Conservation (phyloP, 495 filamentous ascomycete species). For the Penicillium alfredii region DNA sequence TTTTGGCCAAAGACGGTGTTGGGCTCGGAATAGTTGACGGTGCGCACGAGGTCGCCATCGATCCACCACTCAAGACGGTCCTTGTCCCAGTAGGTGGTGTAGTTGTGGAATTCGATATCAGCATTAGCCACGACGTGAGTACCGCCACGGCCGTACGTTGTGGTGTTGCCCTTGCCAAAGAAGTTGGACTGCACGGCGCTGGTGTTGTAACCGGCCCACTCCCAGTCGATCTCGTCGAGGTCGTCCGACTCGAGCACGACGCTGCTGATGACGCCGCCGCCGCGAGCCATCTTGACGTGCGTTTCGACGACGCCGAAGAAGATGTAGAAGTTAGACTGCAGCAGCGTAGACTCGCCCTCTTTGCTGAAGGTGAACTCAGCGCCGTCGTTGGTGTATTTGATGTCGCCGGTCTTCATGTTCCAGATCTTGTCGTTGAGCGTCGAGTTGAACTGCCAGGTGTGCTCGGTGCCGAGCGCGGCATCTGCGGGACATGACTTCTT, state of each 20-base stretch:
- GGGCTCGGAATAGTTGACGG: constrained; percentile 49
- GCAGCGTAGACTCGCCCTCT: constrained; percentile 62
- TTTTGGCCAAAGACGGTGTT: constrained; percentile 49
- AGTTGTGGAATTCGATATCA: constrained; percentile 71
- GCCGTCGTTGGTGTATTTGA: constrained; percentile 51
- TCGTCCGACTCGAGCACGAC: constrained; percentile 84
- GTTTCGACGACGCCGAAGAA: constrained; percentile 76
- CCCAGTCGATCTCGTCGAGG: constrained; percentile 92
- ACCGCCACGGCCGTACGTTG: constrained; percentile 65
- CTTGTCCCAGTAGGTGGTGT: constrained; percentile 82
- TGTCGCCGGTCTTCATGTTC: constrained; percentile 55
- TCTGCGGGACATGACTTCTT: constrained; percentile 60
- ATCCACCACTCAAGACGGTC: constrained; percentile 77
- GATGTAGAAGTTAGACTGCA: constrained; percentile 72
- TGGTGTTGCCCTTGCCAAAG: constrained; percentile 79
- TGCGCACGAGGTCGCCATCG: constrained; percentile 63
- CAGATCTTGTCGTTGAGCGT: constrained; percentile 49
- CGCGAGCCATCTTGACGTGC: constrained; percentile 64
- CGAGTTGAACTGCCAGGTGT: constrained; percentile 58
- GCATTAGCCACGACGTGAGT: constrained; percentile 55
- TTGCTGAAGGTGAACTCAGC: constrained; percentile 65
- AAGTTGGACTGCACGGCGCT: constrained; percentile 81
- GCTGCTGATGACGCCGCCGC: constrained; percentile 71
- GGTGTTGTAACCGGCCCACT: constrained; percentile 51
- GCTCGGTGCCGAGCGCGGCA: constrained; percentile 58